Percentiles rank a stretch among this genome's conserved stretches.
Evolutionary conservation across 2,329 filamentous ascomycete genomes (phyloP).

Genomic region (Trichophyton simii): DNA sequence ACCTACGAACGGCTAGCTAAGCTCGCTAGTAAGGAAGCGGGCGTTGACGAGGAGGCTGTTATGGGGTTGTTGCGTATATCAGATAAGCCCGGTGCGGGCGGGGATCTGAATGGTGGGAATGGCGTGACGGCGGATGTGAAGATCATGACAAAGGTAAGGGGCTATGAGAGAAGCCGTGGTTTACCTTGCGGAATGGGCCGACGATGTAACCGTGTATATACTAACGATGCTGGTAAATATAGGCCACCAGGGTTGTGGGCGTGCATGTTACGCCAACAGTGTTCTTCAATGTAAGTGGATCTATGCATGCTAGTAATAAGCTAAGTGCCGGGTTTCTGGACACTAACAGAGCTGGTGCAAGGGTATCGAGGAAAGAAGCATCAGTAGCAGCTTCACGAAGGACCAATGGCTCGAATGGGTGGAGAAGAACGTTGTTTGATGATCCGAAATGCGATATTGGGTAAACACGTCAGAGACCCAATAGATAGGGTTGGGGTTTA

Average conservation of each 20-base stretch:
- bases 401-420: conserved; percentile 83
- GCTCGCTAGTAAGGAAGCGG: conserved; percentile 49
- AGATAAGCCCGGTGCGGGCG: conserved; percentile 54
- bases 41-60: conserved; percentile 57
- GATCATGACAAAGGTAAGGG: conserved; percentile 57
- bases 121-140: conserved; percentile 75
- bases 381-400: conserved; percentile 64
- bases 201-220: not conserved
- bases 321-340: not conserved
- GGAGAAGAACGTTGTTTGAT: conserved; percentile 32
- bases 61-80: conserved; percentile 55
- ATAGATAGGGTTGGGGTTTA: not conserved
- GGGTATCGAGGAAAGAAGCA: conserved; percentile 62
- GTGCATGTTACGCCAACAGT: conserved; percentile 89
- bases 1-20: conserved; percentile 71
- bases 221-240: conserved; percentile 4
- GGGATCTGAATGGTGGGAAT: conserved; percentile 65
- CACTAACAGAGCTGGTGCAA: conserved; percentile 18
- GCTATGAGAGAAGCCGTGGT: not conserved
- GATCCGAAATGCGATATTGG: not conserved
- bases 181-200: not conserved
- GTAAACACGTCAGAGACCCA: not conserved
- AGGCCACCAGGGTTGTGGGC: conserved; percentile 56
- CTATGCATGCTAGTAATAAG: not conserved
- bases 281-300: conserved; percentile 53